Conservation (phyloP, 345 rosid genomes). For the Streptanthus diversifolius region DNA sequence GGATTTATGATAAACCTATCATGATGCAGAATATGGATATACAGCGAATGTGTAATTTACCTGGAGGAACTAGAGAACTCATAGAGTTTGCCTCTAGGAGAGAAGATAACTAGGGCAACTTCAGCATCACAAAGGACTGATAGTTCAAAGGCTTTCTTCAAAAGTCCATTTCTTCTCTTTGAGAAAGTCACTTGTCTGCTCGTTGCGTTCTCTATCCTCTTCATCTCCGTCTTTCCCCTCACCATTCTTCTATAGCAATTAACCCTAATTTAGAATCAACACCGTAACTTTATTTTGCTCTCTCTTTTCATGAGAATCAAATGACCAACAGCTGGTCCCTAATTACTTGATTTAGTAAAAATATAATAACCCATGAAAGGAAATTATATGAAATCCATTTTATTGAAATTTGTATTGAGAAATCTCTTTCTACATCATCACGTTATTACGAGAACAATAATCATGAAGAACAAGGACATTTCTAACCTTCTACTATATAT, state of each 20-base stretch:
- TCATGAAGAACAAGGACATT: conserved; percentile 7
- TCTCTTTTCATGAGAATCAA: neutral
- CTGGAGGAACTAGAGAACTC: conserved; percentile 68
- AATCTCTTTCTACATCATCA: neutral
- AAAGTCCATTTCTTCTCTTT: conserved; percentile 73
- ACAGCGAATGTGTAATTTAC: conserved; percentile 25
- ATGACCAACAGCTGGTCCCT: neutral
- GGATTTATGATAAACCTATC: neutral
- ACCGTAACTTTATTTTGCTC: neutral
- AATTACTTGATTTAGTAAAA: neutral
- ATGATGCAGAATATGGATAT: neutral
- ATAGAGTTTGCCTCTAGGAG: conserved; percentile 75
- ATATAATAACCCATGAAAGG: neutral
- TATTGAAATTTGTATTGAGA: neutral
- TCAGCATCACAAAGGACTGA: conserved; percentile 89
- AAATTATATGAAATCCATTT: neutral
- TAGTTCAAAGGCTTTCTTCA: conserved; percentile 80
- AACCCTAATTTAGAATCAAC: neutral
- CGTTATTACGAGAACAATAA: neutral
- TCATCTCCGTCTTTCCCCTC: conserved; percentile 87
- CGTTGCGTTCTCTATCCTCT: conserved; percentile 80
- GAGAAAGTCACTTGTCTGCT: conserved; percentile 94
- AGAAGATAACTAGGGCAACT: conserved; percentile 79
- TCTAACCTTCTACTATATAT: conserved; percentile 29
- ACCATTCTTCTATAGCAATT: conserved; percentile 43